Percentiles rank a stretch among this genome's conserved stretches.
Conservation (phyloP, 495 filamentous ascomycete genomes). For the Penicillium tannophilum region DNA sequence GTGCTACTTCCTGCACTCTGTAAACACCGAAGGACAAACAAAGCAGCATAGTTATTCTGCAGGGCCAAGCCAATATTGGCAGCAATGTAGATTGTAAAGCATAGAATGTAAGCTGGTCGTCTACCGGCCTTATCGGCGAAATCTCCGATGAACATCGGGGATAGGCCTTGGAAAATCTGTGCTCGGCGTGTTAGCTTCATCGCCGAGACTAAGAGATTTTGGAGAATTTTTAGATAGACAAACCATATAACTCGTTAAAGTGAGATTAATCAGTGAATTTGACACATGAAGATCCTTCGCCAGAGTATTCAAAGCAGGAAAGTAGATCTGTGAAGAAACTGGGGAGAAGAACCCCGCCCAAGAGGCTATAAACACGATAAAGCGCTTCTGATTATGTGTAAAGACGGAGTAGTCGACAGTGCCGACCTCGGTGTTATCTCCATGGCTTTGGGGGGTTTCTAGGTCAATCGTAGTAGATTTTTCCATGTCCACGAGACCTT, state of each 20-base stretch:
- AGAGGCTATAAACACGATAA: constrained; percentile 63
- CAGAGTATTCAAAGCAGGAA: constrained; percentile 67
- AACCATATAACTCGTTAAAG: constrained; percentile 66
- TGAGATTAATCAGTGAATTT: constrained; percentile 66
- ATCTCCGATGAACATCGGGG: constrained; percentile 51
- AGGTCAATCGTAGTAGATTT: constrained; percentile 4
- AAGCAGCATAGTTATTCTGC: constrained; percentile 47
- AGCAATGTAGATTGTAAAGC: constrained; percentile 47
- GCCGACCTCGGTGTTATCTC: constrained; percentile 11
- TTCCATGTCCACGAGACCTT: not conserved
- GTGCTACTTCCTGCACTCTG: constrained; percentile 54
- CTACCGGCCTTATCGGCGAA: constrained; percentile 52
- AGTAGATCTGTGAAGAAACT: constrained; percentile 74
- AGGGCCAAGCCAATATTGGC: constrained; percentile 55
- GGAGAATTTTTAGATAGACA: not conserved
- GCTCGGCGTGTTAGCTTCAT: constrained; percentile 10
- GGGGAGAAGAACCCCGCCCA: constrained; percentile 69
- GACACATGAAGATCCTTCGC: constrained; percentile 61
- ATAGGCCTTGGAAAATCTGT: constrained; percentile 53
- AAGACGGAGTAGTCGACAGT: constrained; percentile 34
- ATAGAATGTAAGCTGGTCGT: constrained; percentile 49
- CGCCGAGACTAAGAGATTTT: not conserved
- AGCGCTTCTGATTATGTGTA: constrained; percentile 24
- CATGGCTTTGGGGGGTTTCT: constrained; percentile 6
- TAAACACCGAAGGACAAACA: constrained; percentile 51